Conservation (phyloP, 1,284 basidiomycete genomes). For the Heterobasidion parviporum region DNA sequence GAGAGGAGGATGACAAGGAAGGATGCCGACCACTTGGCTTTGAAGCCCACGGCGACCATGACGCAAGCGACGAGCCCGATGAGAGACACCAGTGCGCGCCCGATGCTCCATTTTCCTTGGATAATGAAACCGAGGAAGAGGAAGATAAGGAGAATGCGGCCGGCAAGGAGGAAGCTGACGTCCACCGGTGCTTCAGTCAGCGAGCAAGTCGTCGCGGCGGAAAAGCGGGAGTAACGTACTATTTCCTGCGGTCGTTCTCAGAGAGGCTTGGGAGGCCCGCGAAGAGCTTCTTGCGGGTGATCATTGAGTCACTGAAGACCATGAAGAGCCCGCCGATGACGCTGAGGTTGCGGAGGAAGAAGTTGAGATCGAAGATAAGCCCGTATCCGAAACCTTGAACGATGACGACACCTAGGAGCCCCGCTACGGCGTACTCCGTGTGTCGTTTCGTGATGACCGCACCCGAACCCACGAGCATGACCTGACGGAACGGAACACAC, state of each 20-base stretch:
- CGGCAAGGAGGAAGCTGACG: conserved; percentile 88
- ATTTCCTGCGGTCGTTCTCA: conserved; percentile 97
- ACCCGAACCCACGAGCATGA: conserved; percentile 85
- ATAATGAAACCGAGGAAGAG: conserved; percentile 97
- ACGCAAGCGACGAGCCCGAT: conserved; percentile 86
- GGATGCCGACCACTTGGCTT: conserved; percentile 97
- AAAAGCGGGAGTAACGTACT: conserved; percentile 49
- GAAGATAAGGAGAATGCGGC: conserved; percentile 97
- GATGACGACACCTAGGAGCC: conserved; percentile 86
- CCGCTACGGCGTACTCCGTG: conserved; percentile 85
- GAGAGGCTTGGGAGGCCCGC: conserved; percentile 87
- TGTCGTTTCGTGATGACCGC: conserved; percentile 84
- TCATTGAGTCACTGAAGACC: conserved; percentile 96
- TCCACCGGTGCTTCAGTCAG: not conserved
- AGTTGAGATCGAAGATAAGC: conserved; percentile 80
- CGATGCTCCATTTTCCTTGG: conserved; percentile 86
- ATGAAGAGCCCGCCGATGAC: conserved; percentile 58
- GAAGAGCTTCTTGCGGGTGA: conserved; percentile 81
- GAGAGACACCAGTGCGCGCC: conserved; percentile 80
- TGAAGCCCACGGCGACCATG: conserved; percentile 99
- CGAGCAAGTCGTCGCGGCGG: conserved; percentile 1
- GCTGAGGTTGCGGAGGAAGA: conserved; percentile 76
- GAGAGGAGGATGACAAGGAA: conserved; percentile 92
- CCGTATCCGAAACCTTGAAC: conserved; percentile 68
- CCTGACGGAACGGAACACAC: conserved; percentile 34